Evolutionary conservation across 2,329 filamentous ascomycete genomes (phyloP), one percentile per base, ranked within the genome.

Genomic region (Alternaria sp.): DNA sequence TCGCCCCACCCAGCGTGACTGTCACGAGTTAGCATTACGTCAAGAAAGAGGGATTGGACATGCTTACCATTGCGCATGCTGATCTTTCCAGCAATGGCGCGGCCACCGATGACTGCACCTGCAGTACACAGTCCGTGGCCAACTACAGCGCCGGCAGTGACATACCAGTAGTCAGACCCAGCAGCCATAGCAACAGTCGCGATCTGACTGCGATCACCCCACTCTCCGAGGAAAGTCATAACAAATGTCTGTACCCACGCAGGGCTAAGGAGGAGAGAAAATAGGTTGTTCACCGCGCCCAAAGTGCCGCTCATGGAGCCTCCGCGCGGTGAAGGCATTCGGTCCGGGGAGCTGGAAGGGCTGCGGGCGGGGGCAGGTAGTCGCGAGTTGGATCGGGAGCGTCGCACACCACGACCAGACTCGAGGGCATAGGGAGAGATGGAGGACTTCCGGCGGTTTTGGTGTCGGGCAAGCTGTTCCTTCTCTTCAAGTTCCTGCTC

Each of bases 231-330:
- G 82, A 99, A 99, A 3, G 96, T 99, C 96, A 99, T 99, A 72
- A 96, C 88, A 77, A 99, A 99, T 0, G 96, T 99, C 82, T 98
- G 95, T 13, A 99, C 96, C 96, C 96, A 99, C 1, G 94, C 96
- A 1, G 96, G 96, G 80, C 93, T 97, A 43, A 99, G 86, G 5
- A 99, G 86, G 7, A 99, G 85, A 11, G 92, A 93, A 66, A 93
- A 88, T 5, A 99, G 87, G 74, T 99, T 99, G 79, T 90, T 89
- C 23, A 97, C 83, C 1, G 96, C 94, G 19, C 86, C 77, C n/a
- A 87, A 64, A 10, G 83, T 49, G 76, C 81, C 49, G 83, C 87
- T 17, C 83, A 89, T 15, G 82, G 84, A 75, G 59, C 86, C 91
- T 89, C 21, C 73, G 43, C 65, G 66, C 30, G 79, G 82, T 54